Conservation (phyloP, 805 yeast species). For the Candida mattraensis region DNA sequence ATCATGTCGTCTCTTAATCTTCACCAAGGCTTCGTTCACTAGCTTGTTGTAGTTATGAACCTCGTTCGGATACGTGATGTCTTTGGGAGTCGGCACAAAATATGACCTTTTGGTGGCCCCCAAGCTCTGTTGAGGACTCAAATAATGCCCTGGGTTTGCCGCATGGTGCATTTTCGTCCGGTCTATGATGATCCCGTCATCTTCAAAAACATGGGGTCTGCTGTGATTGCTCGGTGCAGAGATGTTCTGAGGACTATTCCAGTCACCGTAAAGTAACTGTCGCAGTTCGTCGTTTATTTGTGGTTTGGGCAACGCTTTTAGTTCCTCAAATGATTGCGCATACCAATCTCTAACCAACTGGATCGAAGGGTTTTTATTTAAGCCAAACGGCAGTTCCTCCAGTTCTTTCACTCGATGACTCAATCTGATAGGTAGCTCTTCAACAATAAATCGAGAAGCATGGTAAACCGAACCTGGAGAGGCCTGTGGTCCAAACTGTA, state of each 20-base stretch:
- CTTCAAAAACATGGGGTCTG: slow-evolving; percentile 35
- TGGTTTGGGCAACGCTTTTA: slow-evolving; percentile 65
- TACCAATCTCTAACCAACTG: slow-evolving; percentile 83
- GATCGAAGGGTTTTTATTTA: slow-evolving; percentile 72
- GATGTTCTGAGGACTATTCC: slow-evolving; percentile 1
- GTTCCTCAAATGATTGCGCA: slow-evolving; percentile 84
- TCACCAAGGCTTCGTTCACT: slow-evolving; percentile 64
- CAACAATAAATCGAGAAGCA: slow-evolving; percentile 81
- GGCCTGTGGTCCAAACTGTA: slow-evolving; percentile 81
- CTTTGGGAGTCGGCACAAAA: slow-evolving; percentile 52
- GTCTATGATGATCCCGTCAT: slow-evolving; percentile 47
- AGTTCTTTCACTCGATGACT: slow-evolving; percentile 85
- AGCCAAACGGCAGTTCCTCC: slow-evolving; percentile 74
- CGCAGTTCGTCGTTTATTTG: slow-evolving; percentile 43
- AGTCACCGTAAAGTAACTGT: slow-evolving; percentile 32
- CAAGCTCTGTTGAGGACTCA: slow-evolving; percentile 10
- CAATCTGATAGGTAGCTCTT: slow-evolving; percentile 82
- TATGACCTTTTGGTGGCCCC: slow-evolving; percentile 40
- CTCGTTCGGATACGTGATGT: slow-evolving; percentile 68
- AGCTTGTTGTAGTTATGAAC: slow-evolving; percentile 66
- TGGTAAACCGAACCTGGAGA: slow-evolving; percentile 75
- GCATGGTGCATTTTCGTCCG: slow-evolving; percentile 19
- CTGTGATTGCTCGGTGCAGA: slow-evolving; percentile 12
- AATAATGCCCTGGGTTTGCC: slow-evolving; percentile 12
- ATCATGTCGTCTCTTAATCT: slow-evolving; percentile 82